A percentile compares a stretch with the other conserved stretches of the same genome.
Evolutionary conservation across 352 stramenopile species (phyloP).

Genomic region (Globisporangium alternatum): DNA sequence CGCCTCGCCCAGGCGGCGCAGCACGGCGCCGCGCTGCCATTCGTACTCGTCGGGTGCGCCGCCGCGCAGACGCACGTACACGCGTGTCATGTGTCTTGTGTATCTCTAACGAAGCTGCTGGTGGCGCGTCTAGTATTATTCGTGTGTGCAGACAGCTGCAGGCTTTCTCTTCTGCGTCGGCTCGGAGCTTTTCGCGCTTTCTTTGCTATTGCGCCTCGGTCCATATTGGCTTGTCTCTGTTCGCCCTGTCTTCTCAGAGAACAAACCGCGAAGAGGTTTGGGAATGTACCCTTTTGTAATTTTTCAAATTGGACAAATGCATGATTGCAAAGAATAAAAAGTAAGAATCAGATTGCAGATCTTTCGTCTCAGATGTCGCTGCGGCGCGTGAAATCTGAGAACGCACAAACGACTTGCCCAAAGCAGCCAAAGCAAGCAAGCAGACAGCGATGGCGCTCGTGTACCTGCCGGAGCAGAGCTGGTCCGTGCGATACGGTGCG

Average conservation of each 20-base stretch:
- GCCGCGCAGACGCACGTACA: constrained; percentile 53
- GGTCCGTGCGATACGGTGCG: constrained; percentile 70
- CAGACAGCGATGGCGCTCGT: constrained; percentile 57
- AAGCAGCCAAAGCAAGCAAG: constrained; percentile 7
- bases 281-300: not conserved
- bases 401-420: not conserved
- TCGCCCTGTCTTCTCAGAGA: constrained; percentile 10
- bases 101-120: not conserved
- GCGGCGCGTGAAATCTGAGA: not conserved
- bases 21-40: constrained; percentile 39
- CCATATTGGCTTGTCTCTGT: not conserved
- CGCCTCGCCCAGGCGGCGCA: constrained; percentile 30
- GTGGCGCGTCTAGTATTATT: not conserved
- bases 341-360: constrained; percentile 5
- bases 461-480: constrained; percentile 65
- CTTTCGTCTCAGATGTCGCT: not conserved
- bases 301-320: not conserved
- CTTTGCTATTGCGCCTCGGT: constrained; percentile 5
- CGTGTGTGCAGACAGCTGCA: not conserved
- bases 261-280: constrained; percentile 13
- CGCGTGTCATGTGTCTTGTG: constrained; percentile 31
- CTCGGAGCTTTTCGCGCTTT: constrained; percentile 1
- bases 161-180: not conserved
- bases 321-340: not conserved
- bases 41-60: constrained; percentile 33